A percentile compares a stretch with the other conserved stretches of the same genome.
Conservation (phyloP, 345 rosid species). For the Eucalyptus erythrocorys region DNA sequence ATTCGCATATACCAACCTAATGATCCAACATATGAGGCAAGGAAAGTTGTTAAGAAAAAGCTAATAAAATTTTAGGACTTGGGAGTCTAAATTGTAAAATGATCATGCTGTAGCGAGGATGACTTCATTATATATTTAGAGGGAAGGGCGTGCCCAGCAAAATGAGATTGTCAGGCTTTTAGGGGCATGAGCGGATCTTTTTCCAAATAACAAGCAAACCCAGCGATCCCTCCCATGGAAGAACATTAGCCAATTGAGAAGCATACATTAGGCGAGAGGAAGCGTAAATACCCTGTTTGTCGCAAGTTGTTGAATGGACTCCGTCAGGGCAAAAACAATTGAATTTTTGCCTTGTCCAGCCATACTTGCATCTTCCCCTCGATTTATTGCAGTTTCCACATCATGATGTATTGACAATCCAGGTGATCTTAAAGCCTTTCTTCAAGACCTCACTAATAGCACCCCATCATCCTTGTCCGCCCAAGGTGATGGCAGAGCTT, state of each 20-base stretch:
- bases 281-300: accelerated
- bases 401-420: accelerated
- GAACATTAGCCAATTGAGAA: too few relatives aligned
- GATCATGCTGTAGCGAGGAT: background rate
- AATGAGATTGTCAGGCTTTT: background rate
- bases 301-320: accelerated
- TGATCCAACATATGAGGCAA: background rate
- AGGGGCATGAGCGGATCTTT: too few relatives aligned
- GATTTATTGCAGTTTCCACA: accelerated
- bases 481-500: accelerated
- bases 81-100: background rate
- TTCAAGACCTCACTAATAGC: background rate
- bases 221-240: too few relatives aligned
- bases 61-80: background rate
- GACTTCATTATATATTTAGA: background rate
- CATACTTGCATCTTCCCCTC: too few relatives aligned
- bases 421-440: too few relatives aligned
- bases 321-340: too few relatives aligned
- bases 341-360: accelerated
- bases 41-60: background rate
- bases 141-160: background rate
- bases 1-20: background rate
- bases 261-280: too few relatives aligned
- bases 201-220: too few relatives aligned
- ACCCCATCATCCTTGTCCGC: accelerated